Evolutionary conservation across 2,329 filamentous ascomycete species (phyloP), one percentile per base, ranked within the genome.

Genomic region (Colletotrichum musicola): DNA sequence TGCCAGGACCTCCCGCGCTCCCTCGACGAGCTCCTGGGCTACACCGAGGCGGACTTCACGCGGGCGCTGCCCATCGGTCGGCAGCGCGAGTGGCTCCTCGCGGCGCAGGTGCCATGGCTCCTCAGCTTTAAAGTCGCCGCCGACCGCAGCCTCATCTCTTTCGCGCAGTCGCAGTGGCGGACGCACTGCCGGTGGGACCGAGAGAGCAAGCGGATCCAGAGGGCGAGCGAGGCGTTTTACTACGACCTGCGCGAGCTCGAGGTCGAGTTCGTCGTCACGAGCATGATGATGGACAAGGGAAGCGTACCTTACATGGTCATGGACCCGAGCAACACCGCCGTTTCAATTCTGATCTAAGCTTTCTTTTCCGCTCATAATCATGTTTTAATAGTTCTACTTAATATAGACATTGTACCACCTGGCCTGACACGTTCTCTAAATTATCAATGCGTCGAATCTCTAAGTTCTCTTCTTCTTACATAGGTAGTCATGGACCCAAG

Each of bases 51-150:
- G 0, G 76, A 82, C 58, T 73, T 85, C 14, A 73, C 81, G 18
- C 72, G 73, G 3, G 77, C 83, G 0, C 76, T 86, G 3, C 84
- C 83, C 0, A 79, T 84, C 50, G 78, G 80, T 27, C 72, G 79
- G 2, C 76, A 79, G 40, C 73, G 78, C 2, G 76, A 84, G 69
- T 86, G 84, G 83, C 73, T 86, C 5, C 75, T 86, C 1, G 74
- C 81, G 0, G 77, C 80, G 0, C 82, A 85, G 53, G 71, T 86
- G 0, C 83, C 84, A 0, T 81, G 81, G 73, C 75, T 86, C 1
- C 76, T 85, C 9, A 83, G 80, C 67, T 83, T 81, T 74, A 76
- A 78, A 62, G 82, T 83, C 5, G 77, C 77, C 0, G 74, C 78
- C 18, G 78, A 82, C 20, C 74, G 81, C 58, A 84, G 78, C 44